Conservation (phyloP, 208 protist species). For the Leishmania major region DNA sequence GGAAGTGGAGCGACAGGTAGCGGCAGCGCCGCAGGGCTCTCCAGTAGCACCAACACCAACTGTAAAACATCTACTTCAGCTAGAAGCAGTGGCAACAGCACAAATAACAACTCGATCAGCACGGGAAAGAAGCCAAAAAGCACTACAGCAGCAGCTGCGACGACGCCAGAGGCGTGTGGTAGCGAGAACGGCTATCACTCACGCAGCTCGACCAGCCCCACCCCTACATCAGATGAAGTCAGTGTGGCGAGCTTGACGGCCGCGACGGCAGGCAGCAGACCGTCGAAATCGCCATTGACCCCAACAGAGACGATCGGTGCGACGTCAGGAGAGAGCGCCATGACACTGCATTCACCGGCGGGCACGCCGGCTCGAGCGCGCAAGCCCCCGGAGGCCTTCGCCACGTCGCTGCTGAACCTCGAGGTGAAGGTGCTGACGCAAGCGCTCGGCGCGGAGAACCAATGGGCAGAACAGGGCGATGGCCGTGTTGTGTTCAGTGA, state of each 20-base stretch:
- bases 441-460: conserved; percentile 64
- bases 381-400: not conserved
- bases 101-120: not conserved
- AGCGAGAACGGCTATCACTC: not conserved
- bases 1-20: not conserved
- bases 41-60: conserved; percentile 9
- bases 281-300: not conserved
- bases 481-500: conserved; percentile 63
- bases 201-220: not conserved
- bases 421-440: conserved; percentile 81
- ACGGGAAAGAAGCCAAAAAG: not conserved
- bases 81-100: conserved; percentile 2
- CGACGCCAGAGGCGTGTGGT: not conserved
- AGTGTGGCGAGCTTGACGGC: not conserved
- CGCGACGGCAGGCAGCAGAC: not conserved
- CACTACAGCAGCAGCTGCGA: not conserved
- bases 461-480: conserved; percentile 71
- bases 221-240: not conserved
- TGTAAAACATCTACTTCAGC: not conserved
- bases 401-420: conserved; percentile 57
- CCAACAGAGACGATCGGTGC: not conserved
- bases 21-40: not conserved
- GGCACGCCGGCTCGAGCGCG: not conserved
- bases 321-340: not conserved
- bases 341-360: not conserved